A percentile compares a stretch with the other conserved stretches of the same genome.
phyloP scores from a whole-genome alignment of 257 asterid species.

The Cordia subcordata region DNA sequence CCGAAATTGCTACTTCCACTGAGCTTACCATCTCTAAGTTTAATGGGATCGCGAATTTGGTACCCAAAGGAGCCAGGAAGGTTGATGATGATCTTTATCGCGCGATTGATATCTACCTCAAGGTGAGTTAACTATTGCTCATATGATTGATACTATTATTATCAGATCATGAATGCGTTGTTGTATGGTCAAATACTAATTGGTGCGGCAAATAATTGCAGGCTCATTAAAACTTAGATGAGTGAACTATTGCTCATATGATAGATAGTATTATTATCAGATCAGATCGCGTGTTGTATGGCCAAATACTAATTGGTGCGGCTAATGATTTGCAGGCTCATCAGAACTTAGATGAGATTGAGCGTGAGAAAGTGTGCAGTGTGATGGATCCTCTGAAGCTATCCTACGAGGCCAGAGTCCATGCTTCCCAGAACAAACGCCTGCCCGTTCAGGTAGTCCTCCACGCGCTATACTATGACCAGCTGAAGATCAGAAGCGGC shows the following conservation, averaged over 20 bases:
- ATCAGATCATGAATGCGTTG: too few species aligned
- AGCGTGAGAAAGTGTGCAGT: constrained; percentile 84
- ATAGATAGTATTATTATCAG: too few species aligned
- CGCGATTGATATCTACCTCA: constrained; percentile 82
- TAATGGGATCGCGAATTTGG: constrained; percentile 79
- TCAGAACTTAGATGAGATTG: constrained; percentile 83
- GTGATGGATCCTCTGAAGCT: constrained; percentile 88
- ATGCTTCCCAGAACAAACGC: constrained; percentile 94
- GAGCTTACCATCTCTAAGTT: constrained; percentile 76
- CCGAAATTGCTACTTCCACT: constrained; percentile 64
- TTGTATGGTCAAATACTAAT: too few species aligned
- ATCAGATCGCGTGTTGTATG: too few species aligned
- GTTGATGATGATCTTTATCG: constrained; percentile 87
- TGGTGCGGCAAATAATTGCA: neutral
- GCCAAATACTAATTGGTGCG: too few species aligned
- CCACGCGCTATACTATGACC: constrained; percentile 85
- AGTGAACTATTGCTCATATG: too few species aligned
- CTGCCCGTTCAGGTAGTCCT: constrained; percentile 91
- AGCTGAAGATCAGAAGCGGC: constrained; percentile 72
- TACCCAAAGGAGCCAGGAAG: constrained; percentile 73
- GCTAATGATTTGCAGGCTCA: constrained; percentile 72
- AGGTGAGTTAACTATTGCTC: constrained; percentile 33
- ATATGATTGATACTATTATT: too few species aligned
- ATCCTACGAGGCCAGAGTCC: constrained; percentile 85
- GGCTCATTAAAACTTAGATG: constrained; percentile 89